A percentile compares a stretch with the other conserved stretches of the same genome.
Conservation (phyloP, 805 yeast species). For the Schwanniomyces occidentalis region DNA sequence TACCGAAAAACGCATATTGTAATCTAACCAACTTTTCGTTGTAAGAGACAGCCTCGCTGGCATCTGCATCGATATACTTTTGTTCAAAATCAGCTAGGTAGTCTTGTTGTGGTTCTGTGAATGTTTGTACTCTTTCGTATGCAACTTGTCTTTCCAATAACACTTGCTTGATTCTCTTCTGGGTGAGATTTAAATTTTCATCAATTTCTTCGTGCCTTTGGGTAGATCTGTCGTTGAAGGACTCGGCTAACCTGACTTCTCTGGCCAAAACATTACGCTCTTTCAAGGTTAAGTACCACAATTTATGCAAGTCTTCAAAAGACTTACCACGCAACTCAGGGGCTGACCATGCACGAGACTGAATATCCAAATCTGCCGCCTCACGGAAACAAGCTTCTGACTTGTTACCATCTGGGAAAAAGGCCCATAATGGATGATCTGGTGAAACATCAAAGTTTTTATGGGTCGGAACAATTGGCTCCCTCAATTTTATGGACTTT, state of each 20-base stretch:
- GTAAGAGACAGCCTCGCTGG: constrained; percentile 54
- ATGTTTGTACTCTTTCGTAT: constrained; percentile 56
- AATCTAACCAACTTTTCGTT: constrained; percentile 74
- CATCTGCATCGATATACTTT: constrained; percentile 55
- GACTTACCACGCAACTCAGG: constrained; percentile 88
- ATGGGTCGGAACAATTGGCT: constrained; percentile 84
- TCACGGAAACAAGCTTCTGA: constrained; percentile 58
- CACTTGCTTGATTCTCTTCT: constrained; percentile 74
- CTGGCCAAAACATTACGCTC: constrained; percentile 80
- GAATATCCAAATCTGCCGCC: constrained; percentile 49
- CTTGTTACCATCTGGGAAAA: constrained; percentile 58
- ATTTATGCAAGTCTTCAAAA: constrained; percentile 85
- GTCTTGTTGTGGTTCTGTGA: constrained; percentile 42
- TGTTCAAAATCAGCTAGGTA: constrained; percentile 59
- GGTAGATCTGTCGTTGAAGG: constrained; percentile 19
- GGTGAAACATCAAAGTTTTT: constrained; percentile 70
- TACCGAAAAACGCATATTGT: constrained; percentile 83
- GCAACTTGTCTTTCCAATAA: constrained; percentile 82
- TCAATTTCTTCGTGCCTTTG: constrained; percentile 43
- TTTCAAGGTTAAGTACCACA: constrained; percentile 86
- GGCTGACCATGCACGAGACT: constrained; percentile 80
- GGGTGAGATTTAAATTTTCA: constrained; percentile 34
- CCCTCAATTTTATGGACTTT: constrained; percentile 55
- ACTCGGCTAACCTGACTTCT: constrained; percentile 62
- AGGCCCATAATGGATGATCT: constrained; percentile 95